Evolutionary conservation across 441 rosid genomes (phyloP), one percentile per base, ranked within the genome.

Genomic region (Lepidium campestre): DNA sequence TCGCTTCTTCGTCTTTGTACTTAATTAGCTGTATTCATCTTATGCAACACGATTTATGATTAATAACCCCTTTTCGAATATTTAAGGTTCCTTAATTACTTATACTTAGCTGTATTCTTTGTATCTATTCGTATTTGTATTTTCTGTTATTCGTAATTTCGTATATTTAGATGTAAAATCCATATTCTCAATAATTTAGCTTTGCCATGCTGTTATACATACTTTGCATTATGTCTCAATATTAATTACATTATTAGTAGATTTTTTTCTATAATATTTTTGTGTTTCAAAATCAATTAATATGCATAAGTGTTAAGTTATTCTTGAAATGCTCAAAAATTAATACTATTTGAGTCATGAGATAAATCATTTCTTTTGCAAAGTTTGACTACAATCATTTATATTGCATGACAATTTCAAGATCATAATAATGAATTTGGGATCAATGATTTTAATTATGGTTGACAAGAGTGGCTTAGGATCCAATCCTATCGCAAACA

Each of bases 11-110:
- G 48, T 62, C 48, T 37, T 63, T 56, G 56, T 67, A 54, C 77
- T 50, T 62, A 29, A 29, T 29, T 29, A 68, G 77, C 61, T 74
- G 73, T 67, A 62, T 74, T 67, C 61, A 47, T 74, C 73, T 67
- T 61, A 37, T 27, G 1, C 17, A 62, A 67, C 55, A 67, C 69
- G 73, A 47, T 48, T 66, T 29, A 1, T 56, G 13, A 45, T 53
- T 53, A 67, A 60, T 57, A 52, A 1, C 34, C 7, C 13, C 2
- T 8, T 11, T 67, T 55, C 65, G 65, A 61, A 67, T 74, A 55
- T 31, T 31, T 61, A 55, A 47, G 46, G 63, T 73, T 66, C 68
- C 18, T 53, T 60, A 37, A 60, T 7, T 46, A 54, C 57, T 47
- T 47, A 5, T 53, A 42, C 46, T 22, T 60, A 59, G 77, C 72